Evolutionary conservation across 169 alveolate species (phyloP).

Genomic region (Plasmodium sp.): DNA sequence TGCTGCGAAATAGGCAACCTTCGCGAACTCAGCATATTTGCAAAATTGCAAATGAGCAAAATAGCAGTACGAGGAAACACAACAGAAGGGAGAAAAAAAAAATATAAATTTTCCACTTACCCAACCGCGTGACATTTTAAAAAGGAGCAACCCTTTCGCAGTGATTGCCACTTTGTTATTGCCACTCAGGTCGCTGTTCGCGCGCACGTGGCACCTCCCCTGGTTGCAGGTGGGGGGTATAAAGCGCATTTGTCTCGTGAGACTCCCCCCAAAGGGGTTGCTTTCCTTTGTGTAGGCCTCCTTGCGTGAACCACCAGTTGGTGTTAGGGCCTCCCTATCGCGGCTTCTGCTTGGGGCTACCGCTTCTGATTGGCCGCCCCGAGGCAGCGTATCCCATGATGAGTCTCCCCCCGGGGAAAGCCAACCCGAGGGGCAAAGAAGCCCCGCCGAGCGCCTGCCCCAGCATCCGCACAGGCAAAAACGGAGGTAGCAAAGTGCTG

Average conservation of each 20-base stretch:
- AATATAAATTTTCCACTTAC: not conserved
- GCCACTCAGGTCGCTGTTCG: not conserved
- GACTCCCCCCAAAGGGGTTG: not conserved
- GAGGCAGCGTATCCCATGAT: not conserved
- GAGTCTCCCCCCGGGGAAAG: not conserved
- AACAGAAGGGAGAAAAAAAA: not conserved
- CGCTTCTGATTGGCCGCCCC: not conserved
- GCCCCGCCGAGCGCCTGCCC: not conserved
- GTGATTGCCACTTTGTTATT: not conserved
- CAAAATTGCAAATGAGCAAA: not conserved
- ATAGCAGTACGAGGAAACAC: not conserved
- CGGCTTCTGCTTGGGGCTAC: not conserved
- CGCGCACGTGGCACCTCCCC: not conserved
- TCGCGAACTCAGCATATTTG: not conserved
- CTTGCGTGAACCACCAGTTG: not conserved
- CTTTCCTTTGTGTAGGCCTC: not conserved
- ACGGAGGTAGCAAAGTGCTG: not conserved
- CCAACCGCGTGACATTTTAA: not conserved
- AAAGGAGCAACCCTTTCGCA: not conserved
- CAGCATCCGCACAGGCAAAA: not conserved
- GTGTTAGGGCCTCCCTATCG: not conserved
- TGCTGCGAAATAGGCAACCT: not conserved
- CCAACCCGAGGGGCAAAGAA: not conserved
- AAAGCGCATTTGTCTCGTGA: not conserved
- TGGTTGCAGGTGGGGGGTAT: not conserved